Evolutionary conservation across 495 filamentous ascomycete genomes (phyloP), one percentile per base, ranked within the genome.

Genomic region (Aspergillus steynii): DNA sequence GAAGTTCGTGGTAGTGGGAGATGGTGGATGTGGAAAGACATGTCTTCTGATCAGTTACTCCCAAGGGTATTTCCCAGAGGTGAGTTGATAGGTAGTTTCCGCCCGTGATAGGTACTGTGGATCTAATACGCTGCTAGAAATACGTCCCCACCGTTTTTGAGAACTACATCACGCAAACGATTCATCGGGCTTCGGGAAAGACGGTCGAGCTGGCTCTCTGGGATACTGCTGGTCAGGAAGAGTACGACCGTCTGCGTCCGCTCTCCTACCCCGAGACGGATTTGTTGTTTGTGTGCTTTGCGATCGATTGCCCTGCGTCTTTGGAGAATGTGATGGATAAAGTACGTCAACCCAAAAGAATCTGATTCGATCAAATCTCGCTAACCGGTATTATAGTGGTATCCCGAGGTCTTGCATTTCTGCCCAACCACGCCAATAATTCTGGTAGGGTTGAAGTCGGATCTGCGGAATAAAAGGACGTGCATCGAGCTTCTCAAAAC

Each of bases 111-210:
- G 49, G 47, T 55, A 58, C 63, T 68, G 51, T 20, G n/a, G 26
- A 26, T 6, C 25, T 14, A 5, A 45, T 8, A 3, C n/a, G 26
- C 47, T 29, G 56, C 20, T 58, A 99, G 95, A 99, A 97, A 97
- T 99, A 99, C 71, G 94, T 99, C 53, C 95, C 95, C 2, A 99
- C 95, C 0, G 95, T 99, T 61, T 99, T 99, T 72, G 95, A 99
- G 71, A 99, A 99, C 79, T 99, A 99, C 83, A 98, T 98, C 77
- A 96, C 95, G 45, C 92, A 97, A 76, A 95, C 92, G 56, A 86
- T 84, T 45, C 96, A 99, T 71, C 86, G 87, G 66, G 80, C 85
- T 9, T 90, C 89, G 28, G 93, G 95, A 63, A 97, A 97, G 81
- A 93, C 86, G 42, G 91, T 98, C 55, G 95, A 99, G 78, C 83